Evolutionary conservation across 208 protist genomes (phyloP).

Genomic region (Leishmania gerbilli): DNA sequence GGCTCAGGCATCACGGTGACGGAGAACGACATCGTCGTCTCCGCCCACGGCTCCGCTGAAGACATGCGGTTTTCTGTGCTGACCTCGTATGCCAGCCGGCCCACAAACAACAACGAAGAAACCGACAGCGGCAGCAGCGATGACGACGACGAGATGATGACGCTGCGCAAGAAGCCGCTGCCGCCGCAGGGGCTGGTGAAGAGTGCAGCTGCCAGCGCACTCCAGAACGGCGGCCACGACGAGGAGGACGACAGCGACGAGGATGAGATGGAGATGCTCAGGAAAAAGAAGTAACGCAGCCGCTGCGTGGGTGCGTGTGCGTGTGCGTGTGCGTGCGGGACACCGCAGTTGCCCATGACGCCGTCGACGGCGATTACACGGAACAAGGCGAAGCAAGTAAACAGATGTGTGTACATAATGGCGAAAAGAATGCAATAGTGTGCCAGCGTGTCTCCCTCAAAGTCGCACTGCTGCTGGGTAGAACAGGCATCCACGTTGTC

Average conservation of each 20-base stretch:
- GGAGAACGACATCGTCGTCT: constrained; percentile 36
- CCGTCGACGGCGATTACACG: neutral
- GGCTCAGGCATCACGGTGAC: constrained; percentile 13
- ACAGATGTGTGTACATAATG: neutral
- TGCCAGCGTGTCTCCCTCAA: neutral
- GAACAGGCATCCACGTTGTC: neutral
- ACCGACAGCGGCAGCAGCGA: constrained; percentile 11
- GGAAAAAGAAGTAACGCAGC: constrained; percentile 13
- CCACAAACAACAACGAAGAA: neutral
- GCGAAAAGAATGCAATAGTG: neutral
- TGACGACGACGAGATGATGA: constrained; percentile 39
- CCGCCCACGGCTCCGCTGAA: constrained; percentile 5
- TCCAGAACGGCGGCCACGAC: neutral
- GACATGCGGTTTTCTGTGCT: constrained; percentile 17
- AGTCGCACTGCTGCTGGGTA: neutral
- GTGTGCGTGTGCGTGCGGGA: neutral
- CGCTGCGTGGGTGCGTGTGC: neutral
- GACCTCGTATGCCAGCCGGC: neutral
- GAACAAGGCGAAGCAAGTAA: neutral
- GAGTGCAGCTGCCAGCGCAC: neutral
- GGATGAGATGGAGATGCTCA: constrained; percentile 50
- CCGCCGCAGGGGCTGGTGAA: neutral
- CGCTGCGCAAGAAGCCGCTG: constrained; percentile 23
- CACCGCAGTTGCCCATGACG: neutral
- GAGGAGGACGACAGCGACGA: constrained; percentile 41